These are phyloP conservation scores for Neotropicomus parvogracilis DNA, from an alignment of 1,284 basidiomycete genomes.

Conservation along the genomic window DNA sequence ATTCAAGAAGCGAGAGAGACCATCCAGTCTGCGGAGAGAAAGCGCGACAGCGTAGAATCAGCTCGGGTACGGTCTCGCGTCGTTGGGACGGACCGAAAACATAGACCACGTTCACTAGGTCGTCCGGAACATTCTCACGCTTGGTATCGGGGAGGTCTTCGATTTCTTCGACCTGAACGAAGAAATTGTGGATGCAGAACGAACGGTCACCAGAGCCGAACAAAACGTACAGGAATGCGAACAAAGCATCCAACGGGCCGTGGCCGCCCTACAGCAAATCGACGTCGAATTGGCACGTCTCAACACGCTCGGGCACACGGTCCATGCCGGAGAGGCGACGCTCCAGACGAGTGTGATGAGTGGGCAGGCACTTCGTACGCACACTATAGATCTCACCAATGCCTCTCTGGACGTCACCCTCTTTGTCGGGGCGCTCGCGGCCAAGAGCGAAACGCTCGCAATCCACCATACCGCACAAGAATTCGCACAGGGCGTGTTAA, in stretches of 20 bases:
- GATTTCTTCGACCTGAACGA: constrained; percentile 19
- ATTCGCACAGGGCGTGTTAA: constrained; percentile 13
- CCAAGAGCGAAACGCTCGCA: constrained; percentile 16
- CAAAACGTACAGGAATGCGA: constrained; percentile 1
- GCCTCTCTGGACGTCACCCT: constrained; percentile 16
- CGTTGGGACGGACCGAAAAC: neutral
- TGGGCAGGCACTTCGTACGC: constrained; percentile 12
- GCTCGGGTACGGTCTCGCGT: constrained; percentile 12
- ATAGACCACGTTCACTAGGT: neutral
- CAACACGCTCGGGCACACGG: neutral
- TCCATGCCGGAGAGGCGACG: constrained; percentile 5
- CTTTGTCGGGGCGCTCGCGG: constrained; percentile 13
- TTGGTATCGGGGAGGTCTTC: constrained; percentile 16
- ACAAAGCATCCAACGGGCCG: constrained; percentile 14
- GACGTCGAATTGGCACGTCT: constrained; percentile 5
- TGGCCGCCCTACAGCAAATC: constrained; percentile 7
- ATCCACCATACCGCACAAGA: constrained; percentile 15
- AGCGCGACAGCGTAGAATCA: constrained; percentile 13
- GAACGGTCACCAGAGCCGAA: constrained; percentile 9
- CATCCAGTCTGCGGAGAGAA: constrained; percentile 14
- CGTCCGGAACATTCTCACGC: constrained; percentile 15
- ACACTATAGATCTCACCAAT: constrained; percentile 14
- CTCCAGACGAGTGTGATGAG: constrained; percentile 10
- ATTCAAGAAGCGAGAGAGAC: constrained; percentile 15
- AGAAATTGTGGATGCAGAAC: constrained; percentile 13